Percentiles rank a stretch among this genome's conserved stretches.
Evolutionary conservation across 305 asterid species (phyloP).

Genomic region (Fraxinus albicans): DNA sequence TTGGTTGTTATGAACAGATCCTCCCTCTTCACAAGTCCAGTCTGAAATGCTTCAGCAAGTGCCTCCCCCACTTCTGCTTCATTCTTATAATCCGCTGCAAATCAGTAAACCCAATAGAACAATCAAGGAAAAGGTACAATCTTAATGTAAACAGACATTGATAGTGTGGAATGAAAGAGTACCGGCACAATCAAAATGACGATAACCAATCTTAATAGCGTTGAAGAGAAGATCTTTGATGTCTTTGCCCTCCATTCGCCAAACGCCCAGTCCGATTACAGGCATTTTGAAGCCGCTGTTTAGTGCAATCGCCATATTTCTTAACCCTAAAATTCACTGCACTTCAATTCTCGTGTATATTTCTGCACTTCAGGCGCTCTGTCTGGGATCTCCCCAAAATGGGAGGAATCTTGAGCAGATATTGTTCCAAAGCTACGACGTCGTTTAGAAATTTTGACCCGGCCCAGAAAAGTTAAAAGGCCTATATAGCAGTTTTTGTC

Average conservation of each 20-base stretch:
- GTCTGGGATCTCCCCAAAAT: neutral
- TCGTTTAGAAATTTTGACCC: neutral
- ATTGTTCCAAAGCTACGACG: neutral
- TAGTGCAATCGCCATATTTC: conserved; percentile 45
- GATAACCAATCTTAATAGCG: conserved; percentile 50
- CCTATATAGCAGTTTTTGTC: neutral
- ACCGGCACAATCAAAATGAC: conserved; percentile 63
- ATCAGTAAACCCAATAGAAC: neutral
- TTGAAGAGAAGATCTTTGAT: conserved; percentile 42
- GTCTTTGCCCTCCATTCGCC: conserved; percentile 62
- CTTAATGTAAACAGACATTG: neutral
- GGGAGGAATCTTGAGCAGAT: neutral
- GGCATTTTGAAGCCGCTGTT: conserved; percentile 60
- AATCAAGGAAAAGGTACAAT: neutral
- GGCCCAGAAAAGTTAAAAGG: neutral
- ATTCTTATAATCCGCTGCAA: conserved; percentile 64
- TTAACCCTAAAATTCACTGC: neutral
- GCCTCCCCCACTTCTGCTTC: conserved; percentile 69
- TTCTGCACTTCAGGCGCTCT: neutral
- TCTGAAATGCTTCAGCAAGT: conserved; percentile 48
- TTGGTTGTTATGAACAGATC: conserved; percentile 66
- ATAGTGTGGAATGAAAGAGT: neutral
- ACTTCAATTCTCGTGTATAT: neutral
- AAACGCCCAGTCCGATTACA: conserved; percentile 52
- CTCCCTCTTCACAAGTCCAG: conserved; percentile 57